Base-by-base conservation (phyloP, 2,329 filamentous ascomycete genomes). In the Ophiostoma perfectum region DNA sequence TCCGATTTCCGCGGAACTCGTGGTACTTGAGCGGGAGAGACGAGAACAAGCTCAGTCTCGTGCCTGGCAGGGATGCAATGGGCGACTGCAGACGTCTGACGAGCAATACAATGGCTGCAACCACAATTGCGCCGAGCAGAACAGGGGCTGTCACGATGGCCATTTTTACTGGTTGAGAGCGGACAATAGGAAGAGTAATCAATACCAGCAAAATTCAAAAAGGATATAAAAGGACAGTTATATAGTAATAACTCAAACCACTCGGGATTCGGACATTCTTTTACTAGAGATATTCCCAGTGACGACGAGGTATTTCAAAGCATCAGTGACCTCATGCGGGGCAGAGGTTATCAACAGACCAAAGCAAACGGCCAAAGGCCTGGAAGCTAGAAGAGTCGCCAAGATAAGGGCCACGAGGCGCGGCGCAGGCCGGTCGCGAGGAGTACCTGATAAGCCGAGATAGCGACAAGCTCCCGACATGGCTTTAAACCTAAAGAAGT, bases 21-120 rank as follows among this genome's bases (percentile, higher is more conserved):
- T 87, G 79, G 78, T 80, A 84, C 73, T 84, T 86, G 60, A 87
- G 75, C 1, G 81, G 69, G 41, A 82, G 74, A 0, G 83, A 84
- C 0, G 82, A 84, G 72, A 85, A 80, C 41, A 80, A 78, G 38
- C 83, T 81, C 41, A 78, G 68, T 66, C 72, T 72, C 4, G 84
- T 83, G 1, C 85, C 85, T 0, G 84, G 84, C 9, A 86, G 70
- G 12, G 70, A 73, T 66, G 78, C 76, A 41, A 80, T 74, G 0
- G 78, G 77, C 14, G 79, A 81, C 7, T 73, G 67, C 8, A 77
- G 66, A 44, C 67, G 41, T 8, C 71, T 16, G 38, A 67, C 18
- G 11, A 63, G 6, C 2, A 14, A 12, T 2, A 47, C 55, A 16
- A 72, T 11, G 27, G 68, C 27, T 12, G 73, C 41, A 16, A 66